These are phyloP conservation scores for Neoboletus brunneissimus DNA, from an alignment of 768 basidiomycete genomes.

Conservation along the genomic window DNA sequence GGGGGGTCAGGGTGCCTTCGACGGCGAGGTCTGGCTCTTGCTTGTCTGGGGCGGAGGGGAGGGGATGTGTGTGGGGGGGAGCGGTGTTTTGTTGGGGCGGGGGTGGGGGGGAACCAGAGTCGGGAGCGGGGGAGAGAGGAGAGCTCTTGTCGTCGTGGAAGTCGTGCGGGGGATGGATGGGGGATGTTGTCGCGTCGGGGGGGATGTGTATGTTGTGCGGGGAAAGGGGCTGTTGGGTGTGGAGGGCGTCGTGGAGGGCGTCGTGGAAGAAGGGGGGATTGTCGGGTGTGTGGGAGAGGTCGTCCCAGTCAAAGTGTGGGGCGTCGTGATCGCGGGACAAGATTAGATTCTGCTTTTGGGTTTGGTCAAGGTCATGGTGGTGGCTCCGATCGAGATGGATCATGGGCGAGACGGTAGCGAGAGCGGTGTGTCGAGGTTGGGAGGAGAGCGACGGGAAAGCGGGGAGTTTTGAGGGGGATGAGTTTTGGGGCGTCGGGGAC, in stretches of 20 bases:
- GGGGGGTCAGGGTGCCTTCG: conserved; percentile 58
- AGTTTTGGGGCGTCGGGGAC: neutral
- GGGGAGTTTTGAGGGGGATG: neutral
- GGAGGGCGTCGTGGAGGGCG: conserved; percentile 23
- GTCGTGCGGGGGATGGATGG: conserved; percentile 16
- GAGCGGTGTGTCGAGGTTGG: neutral
- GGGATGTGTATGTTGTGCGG: conserved; percentile 17
- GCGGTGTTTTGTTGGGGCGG: conserved; percentile 22
- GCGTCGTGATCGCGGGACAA: conserved; percentile 35
- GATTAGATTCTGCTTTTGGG: conserved; percentile 43
- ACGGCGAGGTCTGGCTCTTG: conserved; percentile 37
- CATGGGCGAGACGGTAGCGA: conserved; percentile 32
- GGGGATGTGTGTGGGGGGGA: conserved; percentile 18
- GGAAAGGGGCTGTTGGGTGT: conserved; percentile 16
- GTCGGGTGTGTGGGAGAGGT: conserved; percentile 25
- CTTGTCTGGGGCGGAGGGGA: conserved; percentile 23
- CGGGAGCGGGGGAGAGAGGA: conserved; percentile 56
- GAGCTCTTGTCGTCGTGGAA: conserved; percentile 46
- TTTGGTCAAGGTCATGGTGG: conserved; percentile 39
- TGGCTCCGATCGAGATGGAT: conserved; percentile 55
- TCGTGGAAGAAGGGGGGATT: conserved; percentile 29
- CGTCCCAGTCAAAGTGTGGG: conserved; percentile 36
- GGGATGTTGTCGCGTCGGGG: conserved; percentile 6
- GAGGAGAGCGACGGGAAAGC: neutral
- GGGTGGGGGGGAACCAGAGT: conserved; percentile 36